phyloP scores from a whole-genome alignment of 306 rosid genomes.

The Castanopsis chinensis region DNA sequence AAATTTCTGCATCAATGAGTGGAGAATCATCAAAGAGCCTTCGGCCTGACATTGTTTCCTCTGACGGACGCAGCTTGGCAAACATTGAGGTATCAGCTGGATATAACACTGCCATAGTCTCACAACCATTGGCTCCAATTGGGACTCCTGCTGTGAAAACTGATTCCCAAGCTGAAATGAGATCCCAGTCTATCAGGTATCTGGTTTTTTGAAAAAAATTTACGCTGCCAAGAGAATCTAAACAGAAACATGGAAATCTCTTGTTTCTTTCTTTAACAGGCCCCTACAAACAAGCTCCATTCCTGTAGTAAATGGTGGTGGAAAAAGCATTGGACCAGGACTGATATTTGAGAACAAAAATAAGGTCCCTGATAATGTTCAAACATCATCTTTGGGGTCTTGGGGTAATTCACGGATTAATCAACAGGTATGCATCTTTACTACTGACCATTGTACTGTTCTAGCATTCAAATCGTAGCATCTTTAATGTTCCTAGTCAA shows the following conservation, averaged over 20 bases:
- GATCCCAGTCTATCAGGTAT: constrained; percentile 70
- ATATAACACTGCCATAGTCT: constrained; percentile 45
- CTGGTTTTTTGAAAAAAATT: constrained; percentile 12
- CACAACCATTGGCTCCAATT: constrained; percentile 85
- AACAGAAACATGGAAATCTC: constrained; percentile 9
- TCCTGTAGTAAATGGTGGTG: constrained; percentile 48
- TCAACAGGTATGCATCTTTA: constrained; percentile 64
- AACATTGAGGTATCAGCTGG: constrained; percentile 61
- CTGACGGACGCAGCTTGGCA: constrained; percentile 47
- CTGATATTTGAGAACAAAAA: constrained; percentile 61
- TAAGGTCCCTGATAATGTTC: constrained; percentile 59
- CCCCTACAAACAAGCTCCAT: constrained; percentile 50
- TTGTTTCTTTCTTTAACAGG: constrained; percentile 38
- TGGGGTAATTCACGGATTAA: constrained; percentile 70
- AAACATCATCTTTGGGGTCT: constrained; percentile 63
- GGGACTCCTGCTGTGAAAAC: constrained; percentile 85
- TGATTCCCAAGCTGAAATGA: constrained; percentile 60
- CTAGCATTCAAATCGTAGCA: neutral
- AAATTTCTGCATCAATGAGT: constrained; percentile 33
- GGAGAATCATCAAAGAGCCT: constrained; percentile 46
- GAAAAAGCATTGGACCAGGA: constrained; percentile 45
- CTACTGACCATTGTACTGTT: neutral
- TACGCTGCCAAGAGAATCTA: neutral
- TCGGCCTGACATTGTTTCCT: constrained; percentile 42
- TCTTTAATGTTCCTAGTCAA: neutral